These are phyloP conservation scores for Exserohilum turcica DNA, from an alignment of 2,329 filamentous ascomycete genomes.

Conservation along the genomic window DNA sequence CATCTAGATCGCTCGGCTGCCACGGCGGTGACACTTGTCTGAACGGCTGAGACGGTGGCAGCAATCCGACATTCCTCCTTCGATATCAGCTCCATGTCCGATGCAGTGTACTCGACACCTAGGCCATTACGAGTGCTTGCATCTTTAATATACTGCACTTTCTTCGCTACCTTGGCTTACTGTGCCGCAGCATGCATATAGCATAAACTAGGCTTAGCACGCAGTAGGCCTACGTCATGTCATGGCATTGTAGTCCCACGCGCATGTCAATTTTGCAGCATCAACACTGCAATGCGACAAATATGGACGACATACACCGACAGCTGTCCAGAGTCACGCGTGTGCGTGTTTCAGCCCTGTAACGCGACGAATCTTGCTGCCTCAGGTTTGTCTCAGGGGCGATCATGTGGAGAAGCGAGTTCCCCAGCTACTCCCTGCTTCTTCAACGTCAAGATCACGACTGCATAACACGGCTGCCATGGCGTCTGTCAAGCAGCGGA, in stretches of 20 bases:
- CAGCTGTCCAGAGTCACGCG: background rate
- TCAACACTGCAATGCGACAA: background rate
- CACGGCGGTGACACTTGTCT: too few species aligned
- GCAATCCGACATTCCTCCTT: background rate
- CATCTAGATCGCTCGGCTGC: too few species aligned
- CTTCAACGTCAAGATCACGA: conserved; percentile 1
- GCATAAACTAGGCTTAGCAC: background rate
- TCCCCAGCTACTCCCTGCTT: background rate
- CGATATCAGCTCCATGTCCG: background rate
- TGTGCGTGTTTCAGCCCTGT: conserved; percentile 19
- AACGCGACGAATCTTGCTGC: conserved; percentile 12
- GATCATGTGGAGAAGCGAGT: conserved; percentile 2
- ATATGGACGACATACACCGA: background rate
- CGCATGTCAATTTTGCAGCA: background rate
- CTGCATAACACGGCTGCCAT: conserved; percentile 6
- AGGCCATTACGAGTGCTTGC: background rate
- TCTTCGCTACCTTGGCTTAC: background rate
- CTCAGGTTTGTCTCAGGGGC: conserved; percentile 23
- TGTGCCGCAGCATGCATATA: too few species aligned
- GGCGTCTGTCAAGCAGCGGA: background rate
- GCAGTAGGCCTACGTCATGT: background rate
- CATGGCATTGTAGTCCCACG: background rate
- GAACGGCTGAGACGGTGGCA: background rate
- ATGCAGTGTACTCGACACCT: too few species aligned
- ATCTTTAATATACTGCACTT: background rate